phyloP scores from a whole-genome alignment of 2,329 filamentous ascomycete species.

The Leptographium procerum region DNA sequence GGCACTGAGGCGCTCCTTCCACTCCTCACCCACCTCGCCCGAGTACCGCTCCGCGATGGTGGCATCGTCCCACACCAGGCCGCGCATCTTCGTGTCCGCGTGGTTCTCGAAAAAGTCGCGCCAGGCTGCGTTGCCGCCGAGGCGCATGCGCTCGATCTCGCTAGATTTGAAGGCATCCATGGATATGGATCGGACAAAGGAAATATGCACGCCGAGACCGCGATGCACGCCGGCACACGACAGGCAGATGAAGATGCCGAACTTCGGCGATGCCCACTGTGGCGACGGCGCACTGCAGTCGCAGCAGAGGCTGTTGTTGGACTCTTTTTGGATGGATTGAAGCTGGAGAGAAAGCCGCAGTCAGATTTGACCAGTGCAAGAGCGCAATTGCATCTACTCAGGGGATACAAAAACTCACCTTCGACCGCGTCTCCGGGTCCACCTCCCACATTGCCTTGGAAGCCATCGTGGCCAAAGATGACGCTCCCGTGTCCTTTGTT shows the following conservation, averaged over 20 bases:
- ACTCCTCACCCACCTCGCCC: constrained; percentile 84
- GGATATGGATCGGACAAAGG: constrained; percentile 91
- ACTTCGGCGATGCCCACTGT: constrained; percentile 97
- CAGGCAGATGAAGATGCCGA: constrained; percentile 97
- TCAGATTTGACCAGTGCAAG: background rate
- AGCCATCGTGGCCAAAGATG: constrained; percentile 32
- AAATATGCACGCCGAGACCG: constrained; percentile 92
- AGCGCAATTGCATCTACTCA: background rate
- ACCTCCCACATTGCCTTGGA: constrained; percentile 94
- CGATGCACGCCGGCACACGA: constrained; percentile 91
- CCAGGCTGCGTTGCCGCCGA: constrained; percentile 83
- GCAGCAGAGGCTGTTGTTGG: constrained; percentile 82
- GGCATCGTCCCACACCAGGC: constrained; percentile 69
- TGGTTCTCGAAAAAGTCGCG: constrained; percentile 74
- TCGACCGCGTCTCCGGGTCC: constrained; percentile 90
- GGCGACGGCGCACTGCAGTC: constrained; percentile 93
- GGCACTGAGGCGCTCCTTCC: constrained; percentile 77
- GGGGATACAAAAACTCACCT: constrained; percentile 43
- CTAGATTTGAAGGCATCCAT: constrained; percentile 97
- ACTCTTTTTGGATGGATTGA: constrained; percentile 79
- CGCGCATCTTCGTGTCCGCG: constrained; percentile 52
- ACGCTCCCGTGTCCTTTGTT: background rate
- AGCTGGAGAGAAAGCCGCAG: constrained; percentile 44
- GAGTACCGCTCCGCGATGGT: constrained; percentile 87
- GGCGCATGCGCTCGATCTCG: constrained; percentile 88